These are phyloP conservation scores for Skeletonema potamos DNA, from an alignment of 108 stramenopile genomes.

Conservation along the genomic window DNA sequence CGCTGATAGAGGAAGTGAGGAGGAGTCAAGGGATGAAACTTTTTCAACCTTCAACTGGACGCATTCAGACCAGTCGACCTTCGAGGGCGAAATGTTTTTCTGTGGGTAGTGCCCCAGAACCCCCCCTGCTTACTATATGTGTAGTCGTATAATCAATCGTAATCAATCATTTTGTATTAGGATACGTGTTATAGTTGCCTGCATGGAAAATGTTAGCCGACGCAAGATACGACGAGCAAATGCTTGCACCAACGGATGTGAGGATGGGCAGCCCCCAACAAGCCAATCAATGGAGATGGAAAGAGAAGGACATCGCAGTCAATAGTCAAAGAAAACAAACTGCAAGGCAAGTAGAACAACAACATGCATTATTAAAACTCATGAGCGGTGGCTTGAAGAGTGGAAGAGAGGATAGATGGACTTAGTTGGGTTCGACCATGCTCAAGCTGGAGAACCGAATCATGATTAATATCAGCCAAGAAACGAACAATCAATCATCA, in stretches of 20 bases:
- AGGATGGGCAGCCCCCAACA: too few relatives aligned
- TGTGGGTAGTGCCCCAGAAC: too few relatives aligned
- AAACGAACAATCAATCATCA: background rate
- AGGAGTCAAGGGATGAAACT: background rate
- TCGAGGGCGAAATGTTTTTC: background rate
- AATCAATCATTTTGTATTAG: too few relatives aligned
- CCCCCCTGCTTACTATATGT: too few relatives aligned
- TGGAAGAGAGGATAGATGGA: background rate
- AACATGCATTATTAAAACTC: background rate
- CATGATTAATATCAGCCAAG: too few relatives aligned
- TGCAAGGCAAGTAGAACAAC: background rate
- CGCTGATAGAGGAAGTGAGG: background rate
- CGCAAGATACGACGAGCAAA: too few relatives aligned
- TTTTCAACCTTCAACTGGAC: background rate
- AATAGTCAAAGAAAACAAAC: background rate
- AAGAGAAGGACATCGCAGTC: background rate
- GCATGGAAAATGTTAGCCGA: too few relatives aligned
- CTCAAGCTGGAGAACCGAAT: background rate
- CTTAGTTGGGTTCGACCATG: background rate
- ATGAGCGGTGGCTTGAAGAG: background rate
- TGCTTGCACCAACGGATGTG: too few relatives aligned
- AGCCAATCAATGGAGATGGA: background rate
- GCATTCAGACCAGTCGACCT: background rate
- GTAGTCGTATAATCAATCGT: too few relatives aligned
- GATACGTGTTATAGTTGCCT: too few relatives aligned